Percentiles rank a stretch among this genome's conserved stretches.
Conservation (phyloP, 768 basidiomycete genomes). For the Lactarius pseudohatsudake region DNA sequence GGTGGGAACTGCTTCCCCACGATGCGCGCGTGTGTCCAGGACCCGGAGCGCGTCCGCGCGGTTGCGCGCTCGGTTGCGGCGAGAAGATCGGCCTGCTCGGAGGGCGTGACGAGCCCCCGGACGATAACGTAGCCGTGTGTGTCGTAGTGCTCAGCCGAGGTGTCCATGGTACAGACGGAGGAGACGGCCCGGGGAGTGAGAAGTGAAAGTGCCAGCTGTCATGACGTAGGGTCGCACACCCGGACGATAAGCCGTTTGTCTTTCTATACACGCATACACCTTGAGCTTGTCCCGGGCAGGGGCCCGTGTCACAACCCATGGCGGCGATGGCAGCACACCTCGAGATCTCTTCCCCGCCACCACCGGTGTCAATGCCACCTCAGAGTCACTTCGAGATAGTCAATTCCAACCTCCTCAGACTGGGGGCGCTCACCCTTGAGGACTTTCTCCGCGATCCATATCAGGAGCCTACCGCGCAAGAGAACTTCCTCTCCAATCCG, state of each 20-base stretch:
- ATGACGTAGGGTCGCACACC: neutral
- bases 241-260: neutral
- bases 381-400: slow-evolving; percentile 21
- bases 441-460: slow-evolving; percentile 24
- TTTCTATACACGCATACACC: neutral
- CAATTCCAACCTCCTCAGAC: slow-evolving; percentile 23
- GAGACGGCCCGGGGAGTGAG: neutral
- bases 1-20: slow-evolving; percentile 83
- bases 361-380: neutral
- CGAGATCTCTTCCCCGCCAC: neutral
- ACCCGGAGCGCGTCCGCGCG: slow-evolving; percentile 53
- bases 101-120: slow-evolving; percentile 49
- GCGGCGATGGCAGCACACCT: neutral
- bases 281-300: neutral
- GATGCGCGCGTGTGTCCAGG: slow-evolving; percentile 65
- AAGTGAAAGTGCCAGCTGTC: neutral
- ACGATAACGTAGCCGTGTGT: slow-evolving; percentile 66
- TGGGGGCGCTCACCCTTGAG: slow-evolving; percentile 27
- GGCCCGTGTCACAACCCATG: neutral
- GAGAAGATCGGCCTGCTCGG: slow-evolving; percentile 42
- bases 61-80: slow-evolving; percentile 53
- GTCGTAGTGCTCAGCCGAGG: slow-evolving; percentile 48
- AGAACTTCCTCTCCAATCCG: slow-evolving; percentile 4
- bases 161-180: neutral
- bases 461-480: slow-evolving; percentile 18